These are phyloP conservation scores for Cetraspora pellucida DNA, from an alignment of 192 early-diverging fungal species.

Conservation along the genomic window DNA sequence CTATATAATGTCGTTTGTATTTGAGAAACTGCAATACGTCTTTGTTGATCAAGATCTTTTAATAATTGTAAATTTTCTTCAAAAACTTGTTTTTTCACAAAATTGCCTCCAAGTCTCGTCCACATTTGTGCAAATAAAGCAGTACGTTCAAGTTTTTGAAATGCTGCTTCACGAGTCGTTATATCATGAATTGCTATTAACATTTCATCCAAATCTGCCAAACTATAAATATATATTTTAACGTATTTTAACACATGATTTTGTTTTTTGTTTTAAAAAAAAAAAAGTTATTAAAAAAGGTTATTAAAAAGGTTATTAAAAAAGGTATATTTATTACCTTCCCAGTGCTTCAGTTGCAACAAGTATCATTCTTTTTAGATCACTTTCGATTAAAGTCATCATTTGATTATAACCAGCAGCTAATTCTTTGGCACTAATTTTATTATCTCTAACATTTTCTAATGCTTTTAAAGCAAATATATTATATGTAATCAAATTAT, in stretches of 20 bases:
- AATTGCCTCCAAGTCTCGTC: conserved; percentile 40
- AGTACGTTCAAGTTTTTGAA: conserved; percentile 38
- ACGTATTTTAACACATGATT: neutral
- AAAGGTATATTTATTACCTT: conserved; percentile 29
- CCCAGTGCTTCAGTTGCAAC: conserved; percentile 34
- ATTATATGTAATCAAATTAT: conserved; percentile 57
- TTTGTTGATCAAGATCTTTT: conserved; percentile 42
- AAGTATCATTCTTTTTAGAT: conserved; percentile 6
- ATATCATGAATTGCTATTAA: conserved; percentile 50
- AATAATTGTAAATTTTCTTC: conserved; percentile 48
- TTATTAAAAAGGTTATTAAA: neutral
- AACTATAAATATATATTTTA: conserved; percentile 30
- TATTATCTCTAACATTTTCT: conserved; percentile 37
- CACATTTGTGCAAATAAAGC: conserved; percentile 43
- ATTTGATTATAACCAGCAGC: conserved; percentile 35
- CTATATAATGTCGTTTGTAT: conserved; percentile 47
- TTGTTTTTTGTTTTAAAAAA: neutral
- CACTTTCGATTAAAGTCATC: conserved; percentile 34
- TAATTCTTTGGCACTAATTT: conserved; percentile 41
- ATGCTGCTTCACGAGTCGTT: conserved; percentile 42
- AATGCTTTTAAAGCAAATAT: conserved; percentile 43
- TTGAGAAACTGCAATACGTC: conserved; percentile 44
- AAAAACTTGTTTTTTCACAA: conserved; percentile 36
- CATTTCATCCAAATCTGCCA: conserved; percentile 46
- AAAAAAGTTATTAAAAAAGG: neutral